A percentile compares a stretch with the other conserved stretches of the same genome.
These are phyloP conservation scores for Pyrenophora tritici-repentis DNA, from an alignment of 2,329 filamentous ascomycete species.

Conservation along the genomic window DNA sequence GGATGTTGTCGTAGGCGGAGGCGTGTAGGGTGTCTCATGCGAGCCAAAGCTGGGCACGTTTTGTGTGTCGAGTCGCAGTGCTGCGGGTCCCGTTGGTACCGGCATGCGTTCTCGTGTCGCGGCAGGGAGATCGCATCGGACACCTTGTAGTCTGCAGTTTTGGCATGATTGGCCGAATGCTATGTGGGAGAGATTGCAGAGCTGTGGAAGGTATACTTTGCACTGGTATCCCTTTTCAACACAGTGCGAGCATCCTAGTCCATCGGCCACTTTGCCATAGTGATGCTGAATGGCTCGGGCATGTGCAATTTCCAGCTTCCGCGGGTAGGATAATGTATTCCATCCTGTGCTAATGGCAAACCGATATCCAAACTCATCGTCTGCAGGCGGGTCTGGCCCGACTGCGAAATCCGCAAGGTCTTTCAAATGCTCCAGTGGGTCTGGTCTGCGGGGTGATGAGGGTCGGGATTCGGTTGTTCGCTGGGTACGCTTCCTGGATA, in stretches of 20 bases:
- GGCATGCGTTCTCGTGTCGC: background rate
- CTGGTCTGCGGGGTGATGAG: background rate
- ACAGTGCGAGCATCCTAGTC: constrained; percentile 8
- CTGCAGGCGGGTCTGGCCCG: constrained; percentile 2
- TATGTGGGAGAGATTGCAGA: background rate
- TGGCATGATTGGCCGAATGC: constrained; percentile 10
- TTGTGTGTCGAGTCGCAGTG: background rate
- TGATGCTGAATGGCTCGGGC: constrained; percentile 13
- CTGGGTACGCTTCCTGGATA: background rate
- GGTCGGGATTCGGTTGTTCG: background rate
- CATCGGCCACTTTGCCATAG: constrained; percentile 5
- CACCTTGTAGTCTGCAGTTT: constrained; percentile 7
- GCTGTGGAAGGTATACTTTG: constrained; percentile 8
- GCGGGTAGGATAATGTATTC: background rate
- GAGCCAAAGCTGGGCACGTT: no score
- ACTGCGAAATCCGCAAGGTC: constrained; percentile 9
- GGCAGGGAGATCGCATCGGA: constrained; percentile 3
- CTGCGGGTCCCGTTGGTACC: background rate
- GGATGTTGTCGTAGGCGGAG: no score
- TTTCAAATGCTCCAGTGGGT: constrained; percentile 3
- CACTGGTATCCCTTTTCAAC: constrained; percentile 5
- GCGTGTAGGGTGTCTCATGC: no score
- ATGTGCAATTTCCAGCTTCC: constrained; percentile 13
- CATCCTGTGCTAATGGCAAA: background rate
- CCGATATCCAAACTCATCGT: constrained; percentile 4